Conservation (phyloP, 352 stramenopile genomes). For the Phytophthora pisi region DNA sequence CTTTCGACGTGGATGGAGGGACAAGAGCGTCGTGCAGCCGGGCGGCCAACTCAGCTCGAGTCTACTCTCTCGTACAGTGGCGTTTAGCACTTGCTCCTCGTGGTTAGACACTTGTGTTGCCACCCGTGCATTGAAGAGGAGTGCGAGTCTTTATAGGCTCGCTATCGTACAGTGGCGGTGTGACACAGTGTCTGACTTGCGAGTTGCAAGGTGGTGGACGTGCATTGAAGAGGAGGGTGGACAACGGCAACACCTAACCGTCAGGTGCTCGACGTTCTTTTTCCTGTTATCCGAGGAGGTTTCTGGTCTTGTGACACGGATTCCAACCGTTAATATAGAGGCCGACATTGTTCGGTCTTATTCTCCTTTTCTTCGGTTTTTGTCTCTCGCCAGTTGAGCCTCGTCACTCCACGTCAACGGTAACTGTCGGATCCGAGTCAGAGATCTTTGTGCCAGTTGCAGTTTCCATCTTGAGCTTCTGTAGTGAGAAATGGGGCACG, state of each 20-base stretch:
- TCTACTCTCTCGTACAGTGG: constrained; percentile 29
- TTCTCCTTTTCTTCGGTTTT: constrained; percentile 8
- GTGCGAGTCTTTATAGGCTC: not conserved
- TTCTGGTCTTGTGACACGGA: constrained; percentile 4
- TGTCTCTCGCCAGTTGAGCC: constrained; percentile 13
- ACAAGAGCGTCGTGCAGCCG: constrained; percentile 3
- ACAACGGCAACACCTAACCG: not conserved
- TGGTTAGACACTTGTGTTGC: not conserved
- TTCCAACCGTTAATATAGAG: constrained; percentile 1
- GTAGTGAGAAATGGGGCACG: constrained; percentile 20
- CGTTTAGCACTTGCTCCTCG: not conserved
- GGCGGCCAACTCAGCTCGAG: not conserved
- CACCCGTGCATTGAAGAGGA: constrained; percentile 40
- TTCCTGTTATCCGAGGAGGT: constrained; percentile 10
- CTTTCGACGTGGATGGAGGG: constrained; percentile 6
- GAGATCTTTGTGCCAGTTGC: constrained; percentile 1
- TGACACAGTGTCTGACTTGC: not conserved
- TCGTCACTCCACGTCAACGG: constrained; percentile 14
- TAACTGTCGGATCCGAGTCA: not conserved
- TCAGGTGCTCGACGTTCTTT: not conserved
- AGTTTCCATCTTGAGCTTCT: constrained; percentile 13
- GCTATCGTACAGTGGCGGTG: constrained; percentile 31
- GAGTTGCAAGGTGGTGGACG: constrained; percentile 8
- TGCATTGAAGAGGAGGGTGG: constrained; percentile 41
- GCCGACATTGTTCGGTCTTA: constrained; percentile 10